Evolutionary conservation across 2,329 filamentous ascomycete species (phyloP).

Genomic region (Cladosporium cucumerinum): DNA sequence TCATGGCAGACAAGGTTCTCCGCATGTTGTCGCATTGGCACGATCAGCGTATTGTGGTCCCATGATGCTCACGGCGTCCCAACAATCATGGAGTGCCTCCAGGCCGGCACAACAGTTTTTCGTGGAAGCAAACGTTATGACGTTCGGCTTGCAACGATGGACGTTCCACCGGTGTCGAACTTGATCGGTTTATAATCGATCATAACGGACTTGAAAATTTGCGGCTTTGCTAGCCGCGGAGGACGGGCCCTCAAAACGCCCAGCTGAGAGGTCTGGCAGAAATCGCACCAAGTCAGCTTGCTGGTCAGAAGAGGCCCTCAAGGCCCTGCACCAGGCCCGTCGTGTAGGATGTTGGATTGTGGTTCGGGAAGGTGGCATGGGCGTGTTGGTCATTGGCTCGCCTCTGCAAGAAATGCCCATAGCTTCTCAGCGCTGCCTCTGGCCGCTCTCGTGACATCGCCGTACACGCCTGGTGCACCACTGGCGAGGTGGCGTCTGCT

Average conservation of each 20-base stretch:
- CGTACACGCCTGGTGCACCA: conserved; percentile 13
- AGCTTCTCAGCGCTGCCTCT: conserved; percentile 11
- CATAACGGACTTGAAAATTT: not conserved
- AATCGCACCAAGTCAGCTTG: conserved; percentile 5
- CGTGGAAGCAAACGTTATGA: not conserved
- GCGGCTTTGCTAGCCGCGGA: conserved; percentile 1
- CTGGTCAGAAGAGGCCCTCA: not conserved
- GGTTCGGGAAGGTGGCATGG: conserved; percentile 11
- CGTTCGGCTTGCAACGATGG: not conserved
- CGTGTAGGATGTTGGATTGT: not conserved
- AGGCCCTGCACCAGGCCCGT: not conserved
- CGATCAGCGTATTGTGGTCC: conserved; percentile 6
- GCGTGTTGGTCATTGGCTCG: conserved; percentile 7
- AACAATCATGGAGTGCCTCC: not conserved
- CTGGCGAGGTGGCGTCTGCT: conserved; percentile 15
- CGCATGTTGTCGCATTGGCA: conserved; percentile 11
- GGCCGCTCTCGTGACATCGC: conserved; percentile 15
- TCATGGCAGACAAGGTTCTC: conserved; percentile 16
- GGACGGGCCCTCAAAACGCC: not conserved
- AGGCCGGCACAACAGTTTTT: not conserved
- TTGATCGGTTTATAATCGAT: not conserved
- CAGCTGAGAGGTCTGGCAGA: conserved; percentile 6
- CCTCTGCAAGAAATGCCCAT: not conserved
- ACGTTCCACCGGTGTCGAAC: not conserved
- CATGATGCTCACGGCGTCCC: conserved; percentile 3